phyloP scores from a whole-genome alignment of 768 basidiomycete species.

The Boletus sp. region DNA sequence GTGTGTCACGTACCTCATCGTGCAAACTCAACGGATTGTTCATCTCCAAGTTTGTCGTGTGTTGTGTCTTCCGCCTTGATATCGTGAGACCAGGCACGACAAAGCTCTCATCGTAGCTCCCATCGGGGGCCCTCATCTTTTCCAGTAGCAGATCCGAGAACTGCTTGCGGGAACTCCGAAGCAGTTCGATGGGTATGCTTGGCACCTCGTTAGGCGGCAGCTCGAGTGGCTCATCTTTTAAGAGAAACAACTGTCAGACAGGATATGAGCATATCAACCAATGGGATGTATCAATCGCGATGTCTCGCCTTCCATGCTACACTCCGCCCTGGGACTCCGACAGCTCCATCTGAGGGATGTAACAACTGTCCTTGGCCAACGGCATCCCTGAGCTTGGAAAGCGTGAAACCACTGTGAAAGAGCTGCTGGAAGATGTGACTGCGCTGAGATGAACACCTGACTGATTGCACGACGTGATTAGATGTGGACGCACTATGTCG shows the following conservation, averaged over 20 bases:
- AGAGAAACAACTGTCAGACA: constrained; percentile 59
- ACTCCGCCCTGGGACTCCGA: constrained; percentile 69
- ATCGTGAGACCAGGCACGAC: constrained; percentile 48
- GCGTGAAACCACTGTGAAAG: constrained; percentile 50
- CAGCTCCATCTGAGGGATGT: constrained; percentile 35
- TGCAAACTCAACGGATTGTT: constrained; percentile 84
- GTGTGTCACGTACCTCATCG: constrained; percentile 49
- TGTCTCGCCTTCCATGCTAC: constrained; percentile 73
- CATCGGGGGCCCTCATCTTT: constrained; percentile 82
- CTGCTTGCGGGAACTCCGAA: constrained; percentile 49
- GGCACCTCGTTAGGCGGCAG: constrained; percentile 39
- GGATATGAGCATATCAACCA: constrained; percentile 20
- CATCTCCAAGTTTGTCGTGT: constrained; percentile 50
- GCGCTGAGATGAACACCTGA: constrained; percentile 5
- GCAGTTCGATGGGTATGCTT: constrained; percentile 36
- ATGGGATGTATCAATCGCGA: constrained; percentile 6
- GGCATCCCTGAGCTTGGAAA: constrained; percentile 66
- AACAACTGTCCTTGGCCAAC: constrained; percentile 61
- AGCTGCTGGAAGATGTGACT: constrained; percentile 44
- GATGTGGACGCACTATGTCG: constrained; percentile 24
- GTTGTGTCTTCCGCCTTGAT: constrained; percentile 30
- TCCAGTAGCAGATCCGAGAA: constrained; percentile 60
- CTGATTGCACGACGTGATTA: neutral
- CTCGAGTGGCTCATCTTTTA: constrained; percentile 62
- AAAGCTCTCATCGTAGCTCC: constrained; percentile 71